Evolutionary conservation across 768 basidiomycete genomes (phyloP).

Genomic region (Pleurotus djamor): DNA sequence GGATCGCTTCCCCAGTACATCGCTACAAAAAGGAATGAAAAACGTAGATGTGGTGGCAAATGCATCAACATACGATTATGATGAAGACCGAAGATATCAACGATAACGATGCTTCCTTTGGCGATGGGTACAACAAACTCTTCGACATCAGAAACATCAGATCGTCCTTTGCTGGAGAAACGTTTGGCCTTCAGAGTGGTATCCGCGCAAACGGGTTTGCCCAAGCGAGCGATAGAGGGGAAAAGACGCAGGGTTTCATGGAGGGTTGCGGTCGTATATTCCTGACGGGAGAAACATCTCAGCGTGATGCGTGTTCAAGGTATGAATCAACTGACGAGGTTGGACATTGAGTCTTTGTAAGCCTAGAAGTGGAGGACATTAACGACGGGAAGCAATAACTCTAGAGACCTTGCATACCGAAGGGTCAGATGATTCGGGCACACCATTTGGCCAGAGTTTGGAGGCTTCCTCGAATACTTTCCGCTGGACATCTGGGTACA

Average conservation of each 20-base stretch:
- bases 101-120: slow-evolving; percentile 31
- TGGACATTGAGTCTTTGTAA: slow-evolving; percentile 34
- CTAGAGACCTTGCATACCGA: slow-evolving; percentile 21
- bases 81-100: slow-evolving; percentile 43
- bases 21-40: slow-evolving; percentile 22
- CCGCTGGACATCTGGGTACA: slow-evolving; percentile 47
- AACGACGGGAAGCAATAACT: not conserved
- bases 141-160: slow-evolving; percentile 23
- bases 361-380: slow-evolving; percentile 21
- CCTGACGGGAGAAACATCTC: slow-evolving; percentile 19
- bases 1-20: slow-evolving; percentile 48
- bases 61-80: slow-evolving; percentile 36
- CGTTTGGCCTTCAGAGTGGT: slow-evolving; percentile 27
- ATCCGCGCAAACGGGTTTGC: slow-evolving; percentile 30
- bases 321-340: slow-evolving; percentile 22
- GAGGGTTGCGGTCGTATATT: slow-evolving; percentile 39
- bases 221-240: slow-evolving; percentile 32
- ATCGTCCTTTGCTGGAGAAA: slow-evolving; percentile 25
- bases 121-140: slow-evolving; percentile 31
- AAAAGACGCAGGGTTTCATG: slow-evolving; percentile 45
- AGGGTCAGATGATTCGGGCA: slow-evolving; percentile 17
- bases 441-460: slow-evolving; percentile 35
- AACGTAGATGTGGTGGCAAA: not conserved
- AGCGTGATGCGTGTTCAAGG: not conserved
- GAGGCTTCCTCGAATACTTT: slow-evolving; percentile 39